Percentiles rank a stretch among this genome's conserved stretches.
phyloP scores from a whole-genome alignment of 345 rosid genomes.

The Populus davidiana region DNA sequence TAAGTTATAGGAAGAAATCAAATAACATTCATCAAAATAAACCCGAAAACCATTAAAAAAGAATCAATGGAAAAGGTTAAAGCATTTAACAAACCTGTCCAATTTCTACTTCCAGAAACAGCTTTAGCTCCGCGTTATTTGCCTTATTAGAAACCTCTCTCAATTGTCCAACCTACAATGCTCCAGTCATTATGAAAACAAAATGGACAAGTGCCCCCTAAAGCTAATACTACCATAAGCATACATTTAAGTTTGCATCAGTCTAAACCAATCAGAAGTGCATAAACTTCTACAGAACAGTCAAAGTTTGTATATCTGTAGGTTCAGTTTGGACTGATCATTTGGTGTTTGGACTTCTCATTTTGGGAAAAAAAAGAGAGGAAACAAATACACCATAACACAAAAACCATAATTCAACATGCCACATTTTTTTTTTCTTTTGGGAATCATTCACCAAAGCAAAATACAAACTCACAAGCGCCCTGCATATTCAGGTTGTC shows the following conservation, averaged over 20 bases:
- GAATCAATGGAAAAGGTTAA: not conserved
- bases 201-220: not conserved
- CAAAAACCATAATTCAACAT: no score
- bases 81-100: slow-evolving; percentile 57
- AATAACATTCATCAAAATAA: not conserved
- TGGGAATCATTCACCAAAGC: no score
- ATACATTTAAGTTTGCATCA: not conserved
- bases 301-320: not conserved
- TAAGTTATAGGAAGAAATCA: not conserved
- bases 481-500: no score
- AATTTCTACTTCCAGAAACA: slow-evolving; percentile 80
- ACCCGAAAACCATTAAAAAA: not conserved
- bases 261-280: not conserved
- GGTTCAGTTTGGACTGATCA: not conserved
- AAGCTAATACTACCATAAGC: not conserved
- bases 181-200: not conserved
- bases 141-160: slow-evolving; percentile 81
- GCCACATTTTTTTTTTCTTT: no score
- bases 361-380: not conserved
- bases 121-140: slow-evolving; percentile 73
- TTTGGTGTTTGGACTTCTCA: not conserved
- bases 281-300: not conserved
- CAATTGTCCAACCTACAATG: slow-evolving; percentile 81
- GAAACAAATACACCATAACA: no score
- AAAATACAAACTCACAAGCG: no score